phyloP scores from a whole-genome alignment of 1,284 basidiomycete genomes.

The Ganoderma meredithae region DNA sequence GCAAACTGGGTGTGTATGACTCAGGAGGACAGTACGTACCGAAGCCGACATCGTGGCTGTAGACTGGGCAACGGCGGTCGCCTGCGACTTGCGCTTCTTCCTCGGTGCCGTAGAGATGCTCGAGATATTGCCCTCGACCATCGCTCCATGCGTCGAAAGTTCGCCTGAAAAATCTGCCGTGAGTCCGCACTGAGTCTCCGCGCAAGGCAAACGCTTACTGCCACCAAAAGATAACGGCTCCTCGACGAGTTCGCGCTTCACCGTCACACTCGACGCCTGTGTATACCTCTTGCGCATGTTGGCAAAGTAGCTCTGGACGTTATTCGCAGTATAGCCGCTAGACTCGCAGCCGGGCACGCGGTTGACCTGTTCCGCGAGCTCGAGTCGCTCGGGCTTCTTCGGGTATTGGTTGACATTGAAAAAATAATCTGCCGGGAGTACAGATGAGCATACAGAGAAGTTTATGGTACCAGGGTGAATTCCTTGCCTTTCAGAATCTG shows the following conservation, averaged over 20 bases:
- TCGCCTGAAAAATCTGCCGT: not conserved
- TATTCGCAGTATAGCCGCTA: not conserved
- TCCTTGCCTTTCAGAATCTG: not conserved
- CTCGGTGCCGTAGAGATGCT: not conserved
- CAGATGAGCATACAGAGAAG: not conserved
- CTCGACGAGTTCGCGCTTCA: slow-evolving; percentile 8
- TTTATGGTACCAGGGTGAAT: not conserved
- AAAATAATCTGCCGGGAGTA: not conserved
- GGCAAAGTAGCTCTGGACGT: not conserved
- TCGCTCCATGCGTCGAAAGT: not conserved
- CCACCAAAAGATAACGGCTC: not conserved
- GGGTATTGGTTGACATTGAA: not conserved
- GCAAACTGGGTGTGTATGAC: too few species aligned
- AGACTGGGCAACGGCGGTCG: too few species aligned
- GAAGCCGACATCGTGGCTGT: not conserved
- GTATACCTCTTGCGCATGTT: not conserved
- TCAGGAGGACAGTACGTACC: not conserved
- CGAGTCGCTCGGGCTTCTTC: not conserved
- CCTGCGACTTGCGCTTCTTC: not conserved
- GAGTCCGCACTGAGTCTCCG: not conserved
- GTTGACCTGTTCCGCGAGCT: not conserved
- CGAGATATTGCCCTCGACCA: not conserved
- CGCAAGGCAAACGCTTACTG: not conserved
- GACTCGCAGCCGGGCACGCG: not conserved
- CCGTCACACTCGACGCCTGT: not conserved